phyloP scores from a whole-genome alignment of 2,329 filamentous ascomycete genomes.

The Elsinoe perseae region DNA sequence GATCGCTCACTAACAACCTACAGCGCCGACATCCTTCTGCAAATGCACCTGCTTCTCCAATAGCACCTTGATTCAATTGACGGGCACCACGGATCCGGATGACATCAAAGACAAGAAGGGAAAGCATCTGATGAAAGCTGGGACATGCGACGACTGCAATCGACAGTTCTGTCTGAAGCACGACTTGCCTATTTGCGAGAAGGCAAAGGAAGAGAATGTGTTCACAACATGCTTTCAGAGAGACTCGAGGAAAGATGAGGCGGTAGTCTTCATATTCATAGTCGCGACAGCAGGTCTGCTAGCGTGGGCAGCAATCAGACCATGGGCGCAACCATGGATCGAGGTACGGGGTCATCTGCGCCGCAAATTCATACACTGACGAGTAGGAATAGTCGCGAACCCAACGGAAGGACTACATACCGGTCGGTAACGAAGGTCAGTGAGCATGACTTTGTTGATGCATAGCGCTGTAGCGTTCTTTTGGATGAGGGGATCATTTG shows the following conservation, averaged over 20 bases:
- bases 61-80: constrained; percentile 59
- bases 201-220: constrained; percentile 57
- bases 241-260: constrained; percentile 60
- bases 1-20: background rate
- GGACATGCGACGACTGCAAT: constrained; percentile 58
- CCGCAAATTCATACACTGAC: background rate
- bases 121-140: constrained; percentile 28
- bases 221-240: constrained; percentile 61
- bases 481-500: background rate
- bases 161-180: constrained; percentile 59
- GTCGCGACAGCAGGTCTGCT: constrained; percentile 54
- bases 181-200: constrained; percentile 54
- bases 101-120: constrained; percentile 9
- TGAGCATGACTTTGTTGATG: constrained; percentile 14
- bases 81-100: constrained; percentile 32
- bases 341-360: constrained; percentile 35
- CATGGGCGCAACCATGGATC: constrained; percentile 51
- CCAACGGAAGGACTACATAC: constrained; percentile 40
- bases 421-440: constrained; percentile 29
- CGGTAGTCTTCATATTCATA: constrained; percentile 60
- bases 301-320: constrained; percentile 52
- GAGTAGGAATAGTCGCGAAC: background rate
- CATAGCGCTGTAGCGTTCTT: background rate
- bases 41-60: constrained; percentile 64
- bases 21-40: constrained; percentile 57